phyloP scores from a whole-genome alignment of 2,329 filamentous ascomycete species.

The Camptophora hylomeconis region DNA sequence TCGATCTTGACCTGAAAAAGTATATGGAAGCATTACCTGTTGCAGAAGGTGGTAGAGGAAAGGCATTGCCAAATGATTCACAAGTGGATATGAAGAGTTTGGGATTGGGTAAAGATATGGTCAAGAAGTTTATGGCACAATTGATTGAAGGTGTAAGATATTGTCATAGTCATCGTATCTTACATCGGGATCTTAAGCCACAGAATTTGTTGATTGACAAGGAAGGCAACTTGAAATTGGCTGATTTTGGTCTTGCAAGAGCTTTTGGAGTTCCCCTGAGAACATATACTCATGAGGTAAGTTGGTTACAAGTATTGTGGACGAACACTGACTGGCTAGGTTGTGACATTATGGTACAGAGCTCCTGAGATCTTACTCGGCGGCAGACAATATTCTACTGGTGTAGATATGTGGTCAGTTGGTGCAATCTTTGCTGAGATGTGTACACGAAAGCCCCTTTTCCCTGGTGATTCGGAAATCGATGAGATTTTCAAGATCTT shows the following conservation, averaged over 20 bases:
- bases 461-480: conserved; percentile 85
- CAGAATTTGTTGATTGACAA: conserved; percentile 80
- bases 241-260: conserved; percentile 77
- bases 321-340: conserved; percentile 28
- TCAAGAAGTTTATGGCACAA: conserved; percentile 89
- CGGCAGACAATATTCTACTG: conserved; percentile 83
- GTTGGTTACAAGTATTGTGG: conserved; percentile 3
- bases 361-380: conserved; percentile 82
- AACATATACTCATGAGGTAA: conserved; percentile 80
- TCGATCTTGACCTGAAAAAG: conserved; percentile 85
- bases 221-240: conserved; percentile 79
- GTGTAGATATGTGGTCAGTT: conserved; percentile 92
- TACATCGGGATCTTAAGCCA: conserved; percentile 81
- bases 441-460: conserved; percentile 85
- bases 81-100: conserved; percentile 50
- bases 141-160: conserved; percentile 73
- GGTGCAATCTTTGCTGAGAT: conserved; percentile 94
- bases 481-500: conserved; percentile 94
- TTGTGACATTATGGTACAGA: conserved; percentile 89
- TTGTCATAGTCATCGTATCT: conserved; percentile 76
- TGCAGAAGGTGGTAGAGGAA: conserved; percentile 71
- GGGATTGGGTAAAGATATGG: conserved; percentile 64
- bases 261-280: conserved; percentile 83
- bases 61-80: conserved; percentile 68
- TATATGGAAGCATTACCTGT: conserved; percentile 89